Evolutionary conservation across 2,329 filamentous ascomycete species (phyloP).

Genomic region (Aspergillus hortae): DNA sequence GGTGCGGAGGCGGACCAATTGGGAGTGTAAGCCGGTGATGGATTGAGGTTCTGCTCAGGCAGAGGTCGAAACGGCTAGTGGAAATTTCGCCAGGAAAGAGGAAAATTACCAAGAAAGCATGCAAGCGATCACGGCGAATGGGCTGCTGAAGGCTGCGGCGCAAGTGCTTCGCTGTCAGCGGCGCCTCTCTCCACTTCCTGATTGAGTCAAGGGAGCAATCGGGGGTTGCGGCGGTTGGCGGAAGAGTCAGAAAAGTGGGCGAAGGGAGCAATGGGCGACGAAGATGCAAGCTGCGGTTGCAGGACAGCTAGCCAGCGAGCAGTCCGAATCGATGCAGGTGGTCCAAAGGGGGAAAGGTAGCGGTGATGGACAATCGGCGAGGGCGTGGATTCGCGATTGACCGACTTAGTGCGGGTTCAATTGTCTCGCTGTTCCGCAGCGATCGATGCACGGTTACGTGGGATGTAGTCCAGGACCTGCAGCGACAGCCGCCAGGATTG

Average conservation of each 20-base stretch:
- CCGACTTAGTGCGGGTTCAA: constrained; percentile 22
- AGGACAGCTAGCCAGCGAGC: constrained; percentile 30
- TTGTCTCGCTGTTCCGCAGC: constrained; percentile 23
- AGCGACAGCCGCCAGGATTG: constrained; percentile 22
- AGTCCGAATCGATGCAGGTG: constrained; percentile 24
- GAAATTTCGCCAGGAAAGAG: constrained; percentile 4
- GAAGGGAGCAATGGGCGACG: constrained; percentile 20
- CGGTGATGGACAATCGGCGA: constrained; percentile 28
- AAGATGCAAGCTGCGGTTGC: constrained; percentile 27
- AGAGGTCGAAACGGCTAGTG: constrained; percentile 1
- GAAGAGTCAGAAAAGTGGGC: constrained; percentile 14
- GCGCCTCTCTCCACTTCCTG: constrained; percentile 19
- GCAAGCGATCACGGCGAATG: constrained; percentile 17
- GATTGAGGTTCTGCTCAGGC: constrained; percentile 10
- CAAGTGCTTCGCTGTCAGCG: constrained; percentile 25
- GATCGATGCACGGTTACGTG: constrained; percentile 35
- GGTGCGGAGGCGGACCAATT: constrained; percentile 29
- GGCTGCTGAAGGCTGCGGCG: constrained; percentile 19
- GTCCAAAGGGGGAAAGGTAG: constrained; percentile 30
- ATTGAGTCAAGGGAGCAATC: constrained; percentile 13
- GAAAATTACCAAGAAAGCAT: constrained; percentile 12
- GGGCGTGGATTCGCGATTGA: constrained; percentile 14
- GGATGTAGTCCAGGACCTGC: constrained; percentile 26
- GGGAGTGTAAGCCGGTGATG: constrained; percentile 17
- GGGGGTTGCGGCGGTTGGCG: constrained; percentile 12